Percentiles rank a stretch among this genome's conserved stretches.
These are phyloP conservation scores for Lophium mytilinum DNA, from an alignment of 495 filamentous ascomycete species.

Conservation along the genomic window DNA sequence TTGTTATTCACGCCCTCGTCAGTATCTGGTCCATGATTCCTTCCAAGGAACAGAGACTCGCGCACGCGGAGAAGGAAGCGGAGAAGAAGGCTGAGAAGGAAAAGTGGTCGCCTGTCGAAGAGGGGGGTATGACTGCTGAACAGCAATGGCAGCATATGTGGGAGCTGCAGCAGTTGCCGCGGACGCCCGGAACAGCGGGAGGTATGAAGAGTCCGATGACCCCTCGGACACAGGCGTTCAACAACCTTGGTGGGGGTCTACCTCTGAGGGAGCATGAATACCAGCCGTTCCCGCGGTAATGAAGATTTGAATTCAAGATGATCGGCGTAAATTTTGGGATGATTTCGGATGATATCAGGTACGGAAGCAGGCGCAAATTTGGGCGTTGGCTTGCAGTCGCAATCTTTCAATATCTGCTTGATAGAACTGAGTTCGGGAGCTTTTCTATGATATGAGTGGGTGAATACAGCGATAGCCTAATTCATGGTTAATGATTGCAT, in stretches of 20 bases:
- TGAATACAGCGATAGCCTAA: too few relatives aligned
- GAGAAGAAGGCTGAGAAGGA: constrained; percentile 26
- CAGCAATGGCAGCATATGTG: constrained; percentile 35
- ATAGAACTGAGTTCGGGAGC: too few relatives aligned
- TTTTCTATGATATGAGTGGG: too few relatives aligned
- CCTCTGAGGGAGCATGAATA: constrained; percentile 1
- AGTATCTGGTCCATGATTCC: constrained; percentile 31
- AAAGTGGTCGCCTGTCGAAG: constrained; percentile 25
- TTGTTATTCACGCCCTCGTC: constrained; percentile 25
- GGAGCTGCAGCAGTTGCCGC: constrained; percentile 27
- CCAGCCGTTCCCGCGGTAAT: background rate
- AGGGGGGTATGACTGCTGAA: constrained; percentile 28
- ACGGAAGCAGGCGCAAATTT: too few relatives aligned
- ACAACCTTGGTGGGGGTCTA: constrained; percentile 23
- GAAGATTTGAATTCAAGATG: background rate
- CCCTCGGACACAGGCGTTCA: constrained; percentile 37
- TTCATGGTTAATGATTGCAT: too few relatives aligned
- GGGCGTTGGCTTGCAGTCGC: too few relatives aligned
- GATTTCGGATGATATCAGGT: too few relatives aligned
- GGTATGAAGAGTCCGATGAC: constrained; percentile 28
- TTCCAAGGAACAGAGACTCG: constrained; percentile 22
- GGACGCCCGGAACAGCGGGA: constrained; percentile 30
- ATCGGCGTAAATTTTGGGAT: background rate
- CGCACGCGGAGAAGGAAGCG: constrained; percentile 13
- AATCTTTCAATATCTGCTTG: too few relatives aligned